phyloP scores from a whole-genome alignment of 108 stramenopile species.

The Nitzschia putrida region DNA sequence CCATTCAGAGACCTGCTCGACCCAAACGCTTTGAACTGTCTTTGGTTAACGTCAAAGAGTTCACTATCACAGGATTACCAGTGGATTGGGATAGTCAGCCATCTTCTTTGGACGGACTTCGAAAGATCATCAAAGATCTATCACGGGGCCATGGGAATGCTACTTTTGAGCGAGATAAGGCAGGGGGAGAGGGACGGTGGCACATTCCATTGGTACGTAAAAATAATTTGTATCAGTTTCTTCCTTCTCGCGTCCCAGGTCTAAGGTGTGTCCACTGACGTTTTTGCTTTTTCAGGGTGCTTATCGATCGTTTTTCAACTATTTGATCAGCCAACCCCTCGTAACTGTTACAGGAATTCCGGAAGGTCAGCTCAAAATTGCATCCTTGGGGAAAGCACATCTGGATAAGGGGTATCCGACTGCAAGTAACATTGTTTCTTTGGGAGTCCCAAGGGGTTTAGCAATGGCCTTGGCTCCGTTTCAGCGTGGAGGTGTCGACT shows the following conservation, averaged over 20 bases:
- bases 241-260: background rate
- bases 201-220: slow-evolving; percentile 65
- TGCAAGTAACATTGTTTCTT: slow-evolving; percentile 42
- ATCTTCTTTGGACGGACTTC: slow-evolving; percentile 48
- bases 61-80: slow-evolving; percentile 64
- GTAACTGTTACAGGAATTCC: slow-evolving; percentile 61
- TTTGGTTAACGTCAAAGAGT: slow-evolving; percentile 73
- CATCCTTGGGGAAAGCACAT: slow-evolving; percentile 68
- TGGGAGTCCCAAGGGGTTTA: slow-evolving; percentile 61
- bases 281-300: slow-evolving; percentile 38
- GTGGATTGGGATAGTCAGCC: slow-evolving; percentile 23
- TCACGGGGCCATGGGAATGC: slow-evolving; percentile 62
- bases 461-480: slow-evolving; percentile 77
- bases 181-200: slow-evolving; percentile 67
- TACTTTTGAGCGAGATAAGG: slow-evolving; percentile 44
- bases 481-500: slow-evolving; percentile 84
- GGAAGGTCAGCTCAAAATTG: slow-evolving; percentile 61
- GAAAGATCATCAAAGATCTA: slow-evolving; percentile 63
- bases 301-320: slow-evolving; percentile 67
- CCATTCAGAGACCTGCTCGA: background rate
- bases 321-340: slow-evolving; percentile 36
- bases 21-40: slow-evolving; percentile 43
- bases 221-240: no score
- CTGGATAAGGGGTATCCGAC: slow-evolving; percentile 62
- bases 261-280: background rate